A percentile compares a stretch with the other conserved stretches of the same genome.
Evolutionary conservation across 306 rosid species (phyloP).

Genomic region (Pterocarpus santalinus): DNA sequence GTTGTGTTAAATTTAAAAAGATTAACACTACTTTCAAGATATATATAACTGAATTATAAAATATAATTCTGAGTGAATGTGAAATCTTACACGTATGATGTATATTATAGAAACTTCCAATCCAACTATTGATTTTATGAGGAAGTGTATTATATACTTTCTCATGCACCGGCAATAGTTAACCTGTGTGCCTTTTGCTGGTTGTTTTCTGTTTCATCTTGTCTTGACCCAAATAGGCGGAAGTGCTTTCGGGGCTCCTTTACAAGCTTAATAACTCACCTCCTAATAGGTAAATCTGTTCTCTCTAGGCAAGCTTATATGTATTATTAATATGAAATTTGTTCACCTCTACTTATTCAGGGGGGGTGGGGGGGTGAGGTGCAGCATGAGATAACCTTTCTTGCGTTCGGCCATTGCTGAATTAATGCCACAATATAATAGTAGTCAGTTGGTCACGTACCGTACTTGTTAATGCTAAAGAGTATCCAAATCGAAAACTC

Average conservation of each 20-base stretch:
- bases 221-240: slow-evolving; percentile 65
- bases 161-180: background rate
- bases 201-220: slow-evolving; percentile 10
- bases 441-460: background rate
- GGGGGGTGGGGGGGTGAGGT: too few species aligned
- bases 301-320: slow-evolving; percentile 20
- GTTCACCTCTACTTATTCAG: background rate
- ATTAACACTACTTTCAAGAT: background rate
- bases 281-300: slow-evolving; percentile 62
- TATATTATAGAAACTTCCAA: background rate
- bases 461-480: slow-evolving; percentile 2
- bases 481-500: background rate
- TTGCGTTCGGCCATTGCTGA: background rate
- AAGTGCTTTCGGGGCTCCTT: slow-evolving; percentile 81
- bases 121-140: background rate
- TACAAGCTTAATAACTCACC: slow-evolving; percentile 81
- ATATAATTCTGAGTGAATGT: background rate
- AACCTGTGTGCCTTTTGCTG: background rate
- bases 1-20: background rate
- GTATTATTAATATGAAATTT: background rate
- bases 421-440: background rate
- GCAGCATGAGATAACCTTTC: background rate
- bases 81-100: background rate
- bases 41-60: background rate
- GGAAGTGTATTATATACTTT: background rate